A percentile compares a stretch with the other conserved stretches of the same genome.
Conservation (phyloP, 1,139 yeast genomes). For the Zygosaccharomyces sapae region DNA sequence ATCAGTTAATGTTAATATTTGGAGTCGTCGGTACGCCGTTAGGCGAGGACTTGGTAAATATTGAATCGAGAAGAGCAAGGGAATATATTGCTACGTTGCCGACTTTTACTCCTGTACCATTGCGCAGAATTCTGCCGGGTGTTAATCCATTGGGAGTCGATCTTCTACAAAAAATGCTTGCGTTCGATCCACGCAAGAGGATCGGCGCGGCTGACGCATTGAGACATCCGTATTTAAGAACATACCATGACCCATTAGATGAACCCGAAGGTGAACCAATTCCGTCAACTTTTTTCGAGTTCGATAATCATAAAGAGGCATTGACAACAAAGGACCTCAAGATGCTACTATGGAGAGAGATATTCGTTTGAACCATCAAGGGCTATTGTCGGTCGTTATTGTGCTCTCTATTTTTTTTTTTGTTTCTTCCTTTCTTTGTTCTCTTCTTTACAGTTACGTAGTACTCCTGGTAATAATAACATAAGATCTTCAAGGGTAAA, state of each 20-base stretch:
- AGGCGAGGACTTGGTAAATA: slow-evolving; percentile 72
- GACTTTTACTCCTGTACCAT: slow-evolving; percentile 49
- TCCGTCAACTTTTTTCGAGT: slow-evolving; percentile 74
- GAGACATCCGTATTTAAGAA: slow-evolving; percentile 70
- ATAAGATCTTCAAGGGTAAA: too few species aligned
- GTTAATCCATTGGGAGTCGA: slow-evolving; percentile 72
- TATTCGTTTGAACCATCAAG: slow-evolving; percentile 19
- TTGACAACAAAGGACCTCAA: slow-evolving; percentile 68
- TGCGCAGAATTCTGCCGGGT: slow-evolving; percentile 49
- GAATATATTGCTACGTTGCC: slow-evolving; percentile 80
- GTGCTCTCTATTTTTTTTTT: too few species aligned
- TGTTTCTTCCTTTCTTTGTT: background rate
- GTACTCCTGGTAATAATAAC: too few species aligned
- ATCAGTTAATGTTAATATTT: slow-evolving; percentile 81
- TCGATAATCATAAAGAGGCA: slow-evolving; percentile 71
- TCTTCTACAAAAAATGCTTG: slow-evolving; percentile 64
- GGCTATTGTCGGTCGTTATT: background rate
- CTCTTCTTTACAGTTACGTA: background rate
- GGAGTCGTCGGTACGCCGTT: slow-evolving; percentile 88
- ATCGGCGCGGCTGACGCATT: slow-evolving; percentile 78
- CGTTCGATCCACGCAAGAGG: slow-evolving; percentile 76
- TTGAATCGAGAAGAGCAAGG: slow-evolving; percentile 79
- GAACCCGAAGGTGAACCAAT: slow-evolving; percentile 77
- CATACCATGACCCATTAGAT: slow-evolving; percentile 79
- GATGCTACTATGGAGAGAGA: slow-evolving; percentile 59